Percentiles rank a stretch among this genome's conserved stretches.
Evolutionary conservation across 2,329 filamentous ascomycete species (phyloP).

Genomic region (Graphilbum fragrans): DNA sequence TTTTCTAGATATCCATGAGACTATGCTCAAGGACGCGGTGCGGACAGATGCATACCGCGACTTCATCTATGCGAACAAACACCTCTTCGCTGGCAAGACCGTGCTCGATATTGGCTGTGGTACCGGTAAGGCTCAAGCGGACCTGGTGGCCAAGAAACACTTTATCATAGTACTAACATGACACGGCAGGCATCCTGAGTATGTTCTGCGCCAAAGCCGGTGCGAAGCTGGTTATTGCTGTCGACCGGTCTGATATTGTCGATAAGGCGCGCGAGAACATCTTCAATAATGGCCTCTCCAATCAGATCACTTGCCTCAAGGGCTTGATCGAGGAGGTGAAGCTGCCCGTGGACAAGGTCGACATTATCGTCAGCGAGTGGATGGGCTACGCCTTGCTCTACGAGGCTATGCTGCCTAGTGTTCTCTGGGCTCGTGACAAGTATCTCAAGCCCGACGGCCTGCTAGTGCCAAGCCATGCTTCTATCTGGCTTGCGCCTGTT

Average conservation of each 20-base stretch:
- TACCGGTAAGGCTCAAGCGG: constrained; percentile 31
- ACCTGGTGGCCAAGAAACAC: no score
- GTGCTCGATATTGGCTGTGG: constrained; percentile 88
- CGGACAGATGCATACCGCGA: constrained; percentile 88
- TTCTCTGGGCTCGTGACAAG: constrained; percentile 75
- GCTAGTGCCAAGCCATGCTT: constrained; percentile 77
- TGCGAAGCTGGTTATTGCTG: constrained; percentile 74
- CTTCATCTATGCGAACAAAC: constrained; percentile 87
- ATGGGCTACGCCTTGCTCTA: constrained; percentile 94
- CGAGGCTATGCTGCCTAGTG: constrained; percentile 91
- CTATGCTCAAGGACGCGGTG: constrained; percentile 84
- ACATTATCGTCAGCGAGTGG: constrained; percentile 95
- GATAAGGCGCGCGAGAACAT: constrained; percentile 76
- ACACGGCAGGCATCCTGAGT: constrained; percentile 55
- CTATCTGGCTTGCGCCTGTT: constrained; percentile 70
- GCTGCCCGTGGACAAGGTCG: constrained; percentile 67
- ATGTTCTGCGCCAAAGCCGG: constrained; percentile 93
- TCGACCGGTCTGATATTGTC: constrained; percentile 88
- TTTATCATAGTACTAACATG: neutral
- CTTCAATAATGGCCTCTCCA: constrained; percentile 63
- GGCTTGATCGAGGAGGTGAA: constrained; percentile 82
- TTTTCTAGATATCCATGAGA: constrained; percentile 70
- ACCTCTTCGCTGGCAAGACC: constrained; percentile 73
- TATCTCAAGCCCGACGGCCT: constrained; percentile 73
- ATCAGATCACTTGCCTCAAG: constrained; percentile 65